A percentile compares a stretch with the other conserved stretches of the same genome.
Conservation (phyloP, 164 flowering plant species). For the Stephania japonica region DNA sequence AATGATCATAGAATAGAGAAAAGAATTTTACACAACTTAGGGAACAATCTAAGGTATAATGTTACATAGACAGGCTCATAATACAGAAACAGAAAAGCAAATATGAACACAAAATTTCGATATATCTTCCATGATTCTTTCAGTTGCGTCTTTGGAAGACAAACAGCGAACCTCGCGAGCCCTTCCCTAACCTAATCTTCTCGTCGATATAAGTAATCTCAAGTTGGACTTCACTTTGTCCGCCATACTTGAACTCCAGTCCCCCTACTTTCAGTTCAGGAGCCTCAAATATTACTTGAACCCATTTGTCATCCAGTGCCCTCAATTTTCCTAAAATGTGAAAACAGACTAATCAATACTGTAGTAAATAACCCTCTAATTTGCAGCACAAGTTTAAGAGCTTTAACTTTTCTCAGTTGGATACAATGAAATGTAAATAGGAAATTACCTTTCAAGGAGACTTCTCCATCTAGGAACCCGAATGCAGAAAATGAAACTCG, state of each 20-base stretch:
- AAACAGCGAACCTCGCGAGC: slow-evolving; percentile 86
- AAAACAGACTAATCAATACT: neutral
- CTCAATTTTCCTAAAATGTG: slow-evolving; percentile 35
- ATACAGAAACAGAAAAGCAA: neutral
- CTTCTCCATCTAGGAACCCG: slow-evolving; percentile 82
- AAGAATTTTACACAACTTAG: no score
- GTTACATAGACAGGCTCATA: neutral
- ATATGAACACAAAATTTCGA: neutral
- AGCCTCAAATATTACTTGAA: slow-evolving; percentile 86
- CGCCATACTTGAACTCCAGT: slow-evolving; percentile 65
- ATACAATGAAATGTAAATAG: neutral
- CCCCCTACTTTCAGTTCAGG: slow-evolving; percentile 80
- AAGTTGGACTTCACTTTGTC: slow-evolving; percentile 85
- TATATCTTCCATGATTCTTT: neutral
- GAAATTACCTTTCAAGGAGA: slow-evolving; percentile 72
- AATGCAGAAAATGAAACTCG: slow-evolving; percentile 67
- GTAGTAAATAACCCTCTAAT: neutral
- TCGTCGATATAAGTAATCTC: slow-evolving; percentile 84
- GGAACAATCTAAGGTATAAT: neutral
- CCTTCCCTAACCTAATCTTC: slow-evolving; percentile 74
- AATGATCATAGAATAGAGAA: no score
- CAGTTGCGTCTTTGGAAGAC: slow-evolving; percentile 62
- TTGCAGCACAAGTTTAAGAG: neutral
- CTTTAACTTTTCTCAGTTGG: neutral
- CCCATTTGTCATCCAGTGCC: slow-evolving; percentile 71